Evolutionary conservation across 192 early-diverging fungal species (phyloP), one percentile per base, ranked within the genome.

Genomic region (Coemansia sp.): DNA sequence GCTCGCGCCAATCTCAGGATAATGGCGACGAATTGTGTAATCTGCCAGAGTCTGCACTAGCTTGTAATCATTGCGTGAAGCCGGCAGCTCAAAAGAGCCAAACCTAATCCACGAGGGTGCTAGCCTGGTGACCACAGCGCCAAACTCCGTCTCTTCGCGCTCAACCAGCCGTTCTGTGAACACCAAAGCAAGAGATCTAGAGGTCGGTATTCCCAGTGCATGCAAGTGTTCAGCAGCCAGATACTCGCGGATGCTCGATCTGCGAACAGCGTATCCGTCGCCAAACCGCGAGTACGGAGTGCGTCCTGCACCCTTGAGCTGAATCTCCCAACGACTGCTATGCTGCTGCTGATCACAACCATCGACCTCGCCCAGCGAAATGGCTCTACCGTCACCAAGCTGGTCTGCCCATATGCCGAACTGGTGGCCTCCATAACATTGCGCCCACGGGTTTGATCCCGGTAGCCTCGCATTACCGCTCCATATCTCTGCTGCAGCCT

Each of bases 281-380:
- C 89, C 92, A 54, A 93, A 91, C 12, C 95, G 82, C 45, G 93
- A 92, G 74, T 92, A 97, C 2, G 93, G 92, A 5, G 95, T 97
- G 67, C 87, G 80, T 5, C 95, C 91, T 1, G 90, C 90, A 32
- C 95, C 94, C 70, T 96, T 96, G 28, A 96, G 78, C 74, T 96
- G 93, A 36, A 95, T 28, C 64, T 96, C 95, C 88, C 87, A 93
- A 1, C 75, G 28, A 38, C 33, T 8, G 36, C 18, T 17, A 7
- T 7, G 5, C 5, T 17, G 51, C 15, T 80, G 77, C 6, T 54
- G 67, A 1, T 32, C 63, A 5, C 68, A 65, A 11, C 39, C 22
- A 4, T 60, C 36, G 1, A 84, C 61, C 71, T 92, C 87, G 74
- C 89, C 94, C 9, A 97, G 72, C 3, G 90, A 89, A 18, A 96